Base-by-base conservation (phyloP, 2,329 filamentous ascomycete genomes). In the Pseudocercospora eumusae region DNA sequence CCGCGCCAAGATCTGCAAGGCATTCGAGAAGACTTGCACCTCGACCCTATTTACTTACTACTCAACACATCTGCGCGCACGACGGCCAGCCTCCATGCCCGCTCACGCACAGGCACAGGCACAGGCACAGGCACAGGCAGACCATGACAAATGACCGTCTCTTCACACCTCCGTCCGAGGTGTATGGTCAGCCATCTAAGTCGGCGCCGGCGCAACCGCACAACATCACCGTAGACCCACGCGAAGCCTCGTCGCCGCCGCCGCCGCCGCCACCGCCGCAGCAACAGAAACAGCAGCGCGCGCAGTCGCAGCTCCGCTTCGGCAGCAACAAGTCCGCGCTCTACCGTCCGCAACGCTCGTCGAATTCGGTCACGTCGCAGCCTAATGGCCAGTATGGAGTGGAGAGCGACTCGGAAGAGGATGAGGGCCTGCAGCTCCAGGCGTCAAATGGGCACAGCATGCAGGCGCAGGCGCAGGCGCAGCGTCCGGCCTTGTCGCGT, bases 401-500 rank as follows among this genome's bases (percentile, higher is more conserved):
- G 67, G 50, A 75, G 70, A 60, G 84, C 56, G 69, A 68, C 13
- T 68, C 66, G 31, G 72, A 72, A 53, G 73, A 72, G 10, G 73
- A 73, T 55, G 68, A 64, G 10, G 62, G 70, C 13, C 66, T 74
- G 56, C 70, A 82, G 65, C 83, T 88, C 73, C 85, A 91, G 56
- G 91, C 54, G 28, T 40, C 61, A 36, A 63, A 60, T 59, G 63
- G 47, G 23, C 59, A 60, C n/a, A n/a, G 50, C 50, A 60, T 49
- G 47, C 61, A 31, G 23, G 44, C 25, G 11, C 56, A 57, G 1
- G 59, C 49, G 47, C 61, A 31, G 23, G 44, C 25, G 11, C 56
- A 57, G 1, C 62, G 58, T 45, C 67, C 65, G 28, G 50, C 42
- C n/a, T 59, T 65, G 33, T 59, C 62, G 44, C 68, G 66, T 23